Conservation (phyloP, 179 eudicot genomes). For the Spinacia oleracea region DNA sequence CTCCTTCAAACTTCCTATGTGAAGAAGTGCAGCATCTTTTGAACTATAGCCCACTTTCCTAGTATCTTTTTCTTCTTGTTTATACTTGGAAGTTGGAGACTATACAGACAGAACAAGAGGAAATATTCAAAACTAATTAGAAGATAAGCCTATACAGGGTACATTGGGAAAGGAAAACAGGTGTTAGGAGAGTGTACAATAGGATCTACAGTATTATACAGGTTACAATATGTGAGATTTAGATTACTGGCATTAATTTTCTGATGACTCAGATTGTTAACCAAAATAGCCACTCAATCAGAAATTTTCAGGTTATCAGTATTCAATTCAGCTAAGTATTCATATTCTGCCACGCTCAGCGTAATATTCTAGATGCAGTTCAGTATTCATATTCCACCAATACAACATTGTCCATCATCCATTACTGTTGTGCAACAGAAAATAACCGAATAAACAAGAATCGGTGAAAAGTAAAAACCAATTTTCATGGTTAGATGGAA, state of each 20-base stretch:
- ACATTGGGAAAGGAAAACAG: background rate
- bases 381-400: background rate
- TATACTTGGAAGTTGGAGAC: constrained; percentile 37
- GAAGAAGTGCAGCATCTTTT: constrained; percentile 23
- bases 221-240: background rate
- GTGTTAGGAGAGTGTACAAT: background rate
- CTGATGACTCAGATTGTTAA: background rate
- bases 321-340: background rate
- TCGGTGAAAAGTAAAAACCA: background rate
- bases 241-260: background rate
- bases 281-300: background rate
- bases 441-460: background rate
- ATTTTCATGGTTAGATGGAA: background rate
- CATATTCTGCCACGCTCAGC: background rate
- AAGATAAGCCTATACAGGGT: background rate
- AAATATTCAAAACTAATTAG: background rate
- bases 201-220: background rate
- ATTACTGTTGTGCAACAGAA: background rate
- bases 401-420: background rate
- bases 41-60: constrained; percentile 31
- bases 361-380: background rate
- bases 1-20: constrained; percentile 25
- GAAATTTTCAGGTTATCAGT: background rate
- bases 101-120: constrained; percentile 22
- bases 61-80: constrained; percentile 35